phyloP scores from a whole-genome alignment of 345 rosid species.

The Gynandropsis gynandra region DNA sequence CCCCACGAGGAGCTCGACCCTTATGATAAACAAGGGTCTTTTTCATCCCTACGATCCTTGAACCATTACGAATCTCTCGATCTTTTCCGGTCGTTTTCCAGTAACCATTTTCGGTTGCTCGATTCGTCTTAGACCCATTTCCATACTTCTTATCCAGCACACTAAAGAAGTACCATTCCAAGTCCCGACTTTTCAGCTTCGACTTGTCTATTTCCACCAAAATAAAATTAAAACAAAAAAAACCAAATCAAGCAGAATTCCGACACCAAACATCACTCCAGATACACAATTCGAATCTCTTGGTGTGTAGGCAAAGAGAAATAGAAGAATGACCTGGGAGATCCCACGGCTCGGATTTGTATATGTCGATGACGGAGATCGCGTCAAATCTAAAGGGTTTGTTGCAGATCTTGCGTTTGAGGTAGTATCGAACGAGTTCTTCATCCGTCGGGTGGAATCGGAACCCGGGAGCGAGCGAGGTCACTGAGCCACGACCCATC shows the following conservation, averaged over 20 bases:
- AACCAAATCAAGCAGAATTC: conserved; percentile 2
- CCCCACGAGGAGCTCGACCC: conserved; percentile 87
- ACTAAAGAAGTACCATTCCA: conserved; percentile 95
- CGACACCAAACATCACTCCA: not conserved
- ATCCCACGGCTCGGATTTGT: conserved; percentile 93
- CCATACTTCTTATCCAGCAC: conserved; percentile 73
- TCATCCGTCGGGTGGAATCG: conserved; percentile 95
- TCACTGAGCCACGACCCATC: conserved; percentile 50
- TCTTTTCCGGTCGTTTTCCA: conserved; percentile 99
- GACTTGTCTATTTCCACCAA: conserved; percentile 42
- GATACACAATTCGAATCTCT: conserved; percentile 3
- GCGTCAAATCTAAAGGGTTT: conserved; percentile 65
- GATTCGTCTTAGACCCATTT: conserved; percentile 78
- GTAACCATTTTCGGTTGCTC: conserved; percentile 90
- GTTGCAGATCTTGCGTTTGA: conserved; percentile 65
- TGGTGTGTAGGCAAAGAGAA: not conserved
- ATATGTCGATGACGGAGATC: conserved; percentile 65
- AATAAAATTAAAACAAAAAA: no score
- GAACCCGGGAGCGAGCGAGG: conserved; percentile 82
- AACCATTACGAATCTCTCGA: conserved; percentile 41
- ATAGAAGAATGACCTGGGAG: conserved; percentile 52
- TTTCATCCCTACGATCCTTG: conserved; percentile 76
- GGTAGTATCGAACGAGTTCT: conserved; percentile 88
- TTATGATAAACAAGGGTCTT: conserved; percentile 89
- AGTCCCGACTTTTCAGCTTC: conserved; percentile 75